Conservation (phyloP, 768 basidiomycete genomes). For the Amanita rimosa region DNA sequence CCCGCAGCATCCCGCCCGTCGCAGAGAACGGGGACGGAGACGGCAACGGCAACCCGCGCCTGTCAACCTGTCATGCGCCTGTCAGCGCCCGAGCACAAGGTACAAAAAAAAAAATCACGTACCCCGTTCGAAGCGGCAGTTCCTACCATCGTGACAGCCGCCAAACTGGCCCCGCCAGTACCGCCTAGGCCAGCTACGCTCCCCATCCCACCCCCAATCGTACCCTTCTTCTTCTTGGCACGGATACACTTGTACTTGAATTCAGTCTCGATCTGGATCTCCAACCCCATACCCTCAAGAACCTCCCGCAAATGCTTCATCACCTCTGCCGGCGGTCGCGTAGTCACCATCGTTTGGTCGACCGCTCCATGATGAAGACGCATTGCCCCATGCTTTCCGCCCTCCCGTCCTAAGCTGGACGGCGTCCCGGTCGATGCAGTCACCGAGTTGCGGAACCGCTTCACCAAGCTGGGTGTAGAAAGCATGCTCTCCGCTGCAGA, state of each 20-base stretch:
- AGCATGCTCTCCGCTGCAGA: slow-evolving; percentile 31
- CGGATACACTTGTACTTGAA: slow-evolving; percentile 85
- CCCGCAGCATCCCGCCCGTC: slow-evolving; percentile 74
- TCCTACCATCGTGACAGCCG: slow-evolving; percentile 69
- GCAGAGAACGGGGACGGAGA: slow-evolving; percentile 59
- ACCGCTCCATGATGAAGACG: slow-evolving; percentile 89
- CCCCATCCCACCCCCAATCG: slow-evolving; percentile 28
- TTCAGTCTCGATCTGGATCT: slow-evolving; percentile 79
- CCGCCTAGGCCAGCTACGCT: slow-evolving; percentile 11
- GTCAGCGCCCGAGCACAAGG: not conserved
- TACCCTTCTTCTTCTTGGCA: slow-evolving; percentile 56
- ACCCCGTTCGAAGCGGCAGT: slow-evolving; percentile 84
- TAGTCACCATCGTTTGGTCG: slow-evolving; percentile 84
- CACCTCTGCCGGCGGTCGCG: slow-evolving; percentile 73
- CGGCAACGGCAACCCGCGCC: slow-evolving; percentile 78
- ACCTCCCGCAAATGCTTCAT: slow-evolving; percentile 77
- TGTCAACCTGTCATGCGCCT: slow-evolving; percentile 55
- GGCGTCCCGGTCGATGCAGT: slow-evolving; percentile 20
- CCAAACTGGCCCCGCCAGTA: slow-evolving; percentile 33
- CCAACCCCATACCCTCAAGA: slow-evolving; percentile 83
- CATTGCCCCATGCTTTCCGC: slow-evolving; percentile 33
- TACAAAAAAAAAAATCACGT: slow-evolving; percentile 19
- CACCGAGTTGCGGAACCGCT: slow-evolving; percentile 38
- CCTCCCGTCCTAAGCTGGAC: slow-evolving; percentile 15
- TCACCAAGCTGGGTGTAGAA: slow-evolving; percentile 31